Conservation (phyloP, 1,139 yeast genomes). For the Nakaseomyces nivariensis region DNA sequence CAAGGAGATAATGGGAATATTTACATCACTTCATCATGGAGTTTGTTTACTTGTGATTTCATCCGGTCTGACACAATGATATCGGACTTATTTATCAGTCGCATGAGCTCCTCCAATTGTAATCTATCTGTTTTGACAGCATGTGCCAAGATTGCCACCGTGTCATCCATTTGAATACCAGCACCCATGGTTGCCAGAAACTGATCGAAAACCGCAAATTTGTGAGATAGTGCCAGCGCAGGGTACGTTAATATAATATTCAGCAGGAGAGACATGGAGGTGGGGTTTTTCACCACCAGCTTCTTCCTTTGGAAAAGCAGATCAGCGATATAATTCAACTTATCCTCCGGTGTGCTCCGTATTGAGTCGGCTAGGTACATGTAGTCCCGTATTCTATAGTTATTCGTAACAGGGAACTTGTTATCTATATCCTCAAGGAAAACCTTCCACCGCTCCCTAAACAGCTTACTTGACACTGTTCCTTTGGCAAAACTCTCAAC, state of each 20-base stretch:
- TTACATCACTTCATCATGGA: not conserved
- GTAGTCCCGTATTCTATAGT: slow-evolving; percentile 22
- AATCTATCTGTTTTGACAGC: not conserved
- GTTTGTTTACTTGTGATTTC: not conserved
- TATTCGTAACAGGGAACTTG: slow-evolving; percentile 9
- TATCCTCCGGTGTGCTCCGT: slow-evolving; percentile 6
- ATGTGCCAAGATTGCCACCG: not conserved
- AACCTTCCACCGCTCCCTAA: slow-evolving; percentile 27
- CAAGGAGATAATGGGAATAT: not conserved
- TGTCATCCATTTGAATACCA: not conserved
- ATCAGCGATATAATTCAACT: slow-evolving; percentile 3
- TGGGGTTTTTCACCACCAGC: slow-evolving; percentile 13
- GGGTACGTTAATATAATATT: slow-evolving; percentile 19
- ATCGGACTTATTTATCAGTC: not conserved
- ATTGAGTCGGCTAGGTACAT: slow-evolving; percentile 17
- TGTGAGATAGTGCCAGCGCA: slow-evolving; percentile 7
- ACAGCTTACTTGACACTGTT: slow-evolving; percentile 12
- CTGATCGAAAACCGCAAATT: slow-evolving; percentile 7
- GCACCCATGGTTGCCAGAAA: not conserved
- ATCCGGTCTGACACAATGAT: not conserved
- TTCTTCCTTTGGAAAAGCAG: slow-evolving; percentile 17
- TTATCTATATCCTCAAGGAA: slow-evolving; percentile 23
- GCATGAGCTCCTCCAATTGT: not conserved
- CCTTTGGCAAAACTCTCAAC: slow-evolving; percentile 26
- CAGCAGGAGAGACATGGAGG: slow-evolving; percentile 18